phyloP scores from a whole-genome alignment of 2,329 filamentous ascomycete genomes.

The Emydomyces testavorans region DNA sequence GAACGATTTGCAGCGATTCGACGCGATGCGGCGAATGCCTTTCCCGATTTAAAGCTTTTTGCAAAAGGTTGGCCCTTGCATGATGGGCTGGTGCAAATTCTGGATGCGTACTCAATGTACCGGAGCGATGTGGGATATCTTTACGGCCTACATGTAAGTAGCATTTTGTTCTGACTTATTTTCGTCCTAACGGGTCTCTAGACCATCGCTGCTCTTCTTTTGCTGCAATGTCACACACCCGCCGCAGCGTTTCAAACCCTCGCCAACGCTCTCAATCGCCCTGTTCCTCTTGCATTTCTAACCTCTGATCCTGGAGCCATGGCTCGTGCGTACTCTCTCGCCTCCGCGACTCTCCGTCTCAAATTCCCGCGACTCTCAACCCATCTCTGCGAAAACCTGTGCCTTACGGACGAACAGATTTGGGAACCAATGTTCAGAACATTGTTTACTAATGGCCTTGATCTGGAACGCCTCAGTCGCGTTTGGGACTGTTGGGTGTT shows the following conservation, averaged over 20 bases:
- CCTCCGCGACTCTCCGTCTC: constrained; percentile 45
- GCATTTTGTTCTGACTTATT: not conserved
- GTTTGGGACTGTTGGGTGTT: constrained; percentile 53
- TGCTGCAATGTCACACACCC: constrained; percentile 45
- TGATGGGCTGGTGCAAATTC: constrained; percentile 45
- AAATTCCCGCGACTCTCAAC: constrained; percentile 46
- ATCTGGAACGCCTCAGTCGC: constrained; percentile 43
- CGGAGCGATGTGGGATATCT: constrained; percentile 51
- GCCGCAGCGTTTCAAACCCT: constrained; percentile 47
- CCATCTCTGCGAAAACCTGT: constrained; percentile 39
- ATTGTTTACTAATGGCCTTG: constrained; percentile 42
- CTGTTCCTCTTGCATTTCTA: constrained; percentile 50
- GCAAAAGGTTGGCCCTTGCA: constrained; percentile 44
- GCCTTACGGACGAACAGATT: constrained; percentile 34
- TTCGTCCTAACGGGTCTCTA: constrained; percentile 16
- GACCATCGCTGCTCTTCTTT: constrained; percentile 47
- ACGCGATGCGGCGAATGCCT: constrained; percentile 43
- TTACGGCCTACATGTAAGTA: constrained; percentile 45
- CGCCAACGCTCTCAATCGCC: constrained; percentile 51
- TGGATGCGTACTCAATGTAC: constrained; percentile 53
- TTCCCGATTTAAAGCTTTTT: constrained; percentile 50
- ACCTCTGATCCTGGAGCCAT: constrained; percentile 47
- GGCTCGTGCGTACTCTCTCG: constrained; percentile 44
- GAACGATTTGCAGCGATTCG: constrained; percentile 46
- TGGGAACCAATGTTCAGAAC: constrained; percentile 45